Percentiles rank a stretch among this genome's conserved stretches.
phyloP scores from a whole-genome alignment of 495 filamentous ascomycete genomes.

The Penicillium herquei region DNA sequence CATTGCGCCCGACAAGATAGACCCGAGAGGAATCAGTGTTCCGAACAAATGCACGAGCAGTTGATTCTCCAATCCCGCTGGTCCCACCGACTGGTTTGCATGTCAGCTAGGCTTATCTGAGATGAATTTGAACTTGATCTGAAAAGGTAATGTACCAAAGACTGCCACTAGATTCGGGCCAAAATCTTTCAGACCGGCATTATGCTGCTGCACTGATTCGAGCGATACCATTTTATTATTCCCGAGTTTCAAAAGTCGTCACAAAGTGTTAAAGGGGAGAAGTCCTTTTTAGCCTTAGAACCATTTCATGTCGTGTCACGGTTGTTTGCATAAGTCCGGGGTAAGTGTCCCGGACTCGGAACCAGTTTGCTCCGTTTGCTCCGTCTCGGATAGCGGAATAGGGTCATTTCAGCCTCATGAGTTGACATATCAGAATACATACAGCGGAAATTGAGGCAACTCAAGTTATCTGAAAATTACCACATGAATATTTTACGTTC shows the following conservation, averaged over 20 bases:
- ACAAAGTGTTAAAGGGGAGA: too few relatives aligned
- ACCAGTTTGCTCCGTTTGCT: too few relatives aligned
- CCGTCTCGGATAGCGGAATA: too few relatives aligned
- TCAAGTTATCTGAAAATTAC: too few relatives aligned
- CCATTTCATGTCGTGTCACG: too few relatives aligned
- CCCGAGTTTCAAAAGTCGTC: background rate
- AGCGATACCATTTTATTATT: slow-evolving; percentile 42
- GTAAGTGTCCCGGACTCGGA: too few relatives aligned
- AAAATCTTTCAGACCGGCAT: slow-evolving; percentile 41
- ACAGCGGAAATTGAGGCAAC: too few relatives aligned
- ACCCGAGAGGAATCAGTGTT: slow-evolving; percentile 45
- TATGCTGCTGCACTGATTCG: slow-evolving; percentile 36
- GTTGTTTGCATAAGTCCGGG: too few relatives aligned
- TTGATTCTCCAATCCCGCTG: slow-evolving; percentile 60
- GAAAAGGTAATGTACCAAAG: slow-evolving; percentile 38
- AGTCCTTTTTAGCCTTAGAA: too few relatives aligned
- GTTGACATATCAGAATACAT: too few relatives aligned
- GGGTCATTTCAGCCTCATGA: too few relatives aligned
- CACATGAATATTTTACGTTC: too few relatives aligned
- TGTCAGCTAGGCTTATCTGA: slow-evolving; percentile 10
- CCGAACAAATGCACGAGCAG: slow-evolving; percentile 55
- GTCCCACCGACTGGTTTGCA: slow-evolving; percentile 57
- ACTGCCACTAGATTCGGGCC: slow-evolving; percentile 50
- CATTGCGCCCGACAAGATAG: slow-evolving; percentile 50
- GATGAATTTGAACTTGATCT: background rate